Evolutionary conservation across 495 filamentous ascomycete species (phyloP), one percentile per base, ranked within the genome.

Genomic region (Copromyces sp.): DNA sequence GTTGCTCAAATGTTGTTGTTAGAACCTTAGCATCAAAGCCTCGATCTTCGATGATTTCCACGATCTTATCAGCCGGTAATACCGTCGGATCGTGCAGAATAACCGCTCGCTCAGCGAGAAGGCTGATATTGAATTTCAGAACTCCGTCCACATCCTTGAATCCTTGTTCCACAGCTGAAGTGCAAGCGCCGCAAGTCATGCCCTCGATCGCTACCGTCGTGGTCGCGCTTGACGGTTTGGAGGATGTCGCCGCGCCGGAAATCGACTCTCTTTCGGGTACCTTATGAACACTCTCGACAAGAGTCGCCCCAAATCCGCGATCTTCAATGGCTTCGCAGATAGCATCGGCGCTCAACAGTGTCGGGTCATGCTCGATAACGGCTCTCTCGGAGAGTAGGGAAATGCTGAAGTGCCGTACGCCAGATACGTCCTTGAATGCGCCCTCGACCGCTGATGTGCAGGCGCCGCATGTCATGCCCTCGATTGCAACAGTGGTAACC

Each of bases 131-230:
- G 84, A 98, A 97, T 74, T 93, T 92, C 42, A 91, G 76, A 16
- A 98, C 75, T 8, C 95, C 96, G 14, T 90, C 87, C 14, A 94
- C 79, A 69, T 86, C 87, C 73, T 88, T 89, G 82, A 97, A 92
- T 11, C 90, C 92, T 68, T 90, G 88, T 81, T 98, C 93, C 24
- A 99, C 88, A 1, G 94, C 93, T 69, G 93, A 92, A 9, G 94
- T 97, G 78, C 95, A 99, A 41, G 95, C 94, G 59, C 94, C 94
- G 78, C 95, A 98, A 8, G 95, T 98, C 95, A 99, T 99, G 37
- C 95, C 95, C 75, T 94, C 92, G n/a, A 98, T 90, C 20, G 93
- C 90, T 59, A 98, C 82, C 0, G 93, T 99, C 11, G 94, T 98
- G 5, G 87, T 89, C 9, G 89, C 90, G 20, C 88, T 72, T 47